Conservation (phyloP, 345 rosid species). For the Ailanthus altissimus region DNA sequence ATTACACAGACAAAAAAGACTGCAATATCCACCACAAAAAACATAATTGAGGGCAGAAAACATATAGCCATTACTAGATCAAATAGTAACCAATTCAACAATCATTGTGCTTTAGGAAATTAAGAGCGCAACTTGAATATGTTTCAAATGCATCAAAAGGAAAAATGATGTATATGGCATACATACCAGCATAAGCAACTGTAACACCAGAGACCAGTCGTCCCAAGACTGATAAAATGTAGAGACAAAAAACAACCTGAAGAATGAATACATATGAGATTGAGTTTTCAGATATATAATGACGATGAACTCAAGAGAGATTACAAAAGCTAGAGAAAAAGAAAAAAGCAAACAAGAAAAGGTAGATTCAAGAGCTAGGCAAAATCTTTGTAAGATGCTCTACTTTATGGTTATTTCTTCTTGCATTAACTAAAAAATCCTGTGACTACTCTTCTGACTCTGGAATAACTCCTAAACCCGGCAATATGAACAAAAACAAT, state of each 20-base stretch:
- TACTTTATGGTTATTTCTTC: no score
- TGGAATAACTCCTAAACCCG: not conserved
- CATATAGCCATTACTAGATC: not conserved
- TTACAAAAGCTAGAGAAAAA: not conserved
- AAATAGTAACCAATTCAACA: slow-evolving; percentile 10
- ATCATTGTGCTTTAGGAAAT: slow-evolving; percentile 3
- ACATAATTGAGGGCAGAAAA: not conserved
- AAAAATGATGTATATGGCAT: slow-evolving; percentile 15
- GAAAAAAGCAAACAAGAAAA: not conserved
- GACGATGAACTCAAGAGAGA: not conserved
- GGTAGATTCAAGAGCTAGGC: not conserved
- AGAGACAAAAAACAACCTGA: slow-evolving; percentile 83
- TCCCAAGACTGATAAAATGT: slow-evolving; percentile 70
- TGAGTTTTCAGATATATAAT: not conserved
- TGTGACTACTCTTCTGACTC: not conserved
- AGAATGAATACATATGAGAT: slow-evolving; percentile 15
- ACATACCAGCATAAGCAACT: slow-evolving; percentile 90
- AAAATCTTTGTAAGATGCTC: slow-evolving; percentile 1
- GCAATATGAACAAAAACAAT: not conserved
- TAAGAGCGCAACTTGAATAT: not conserved
- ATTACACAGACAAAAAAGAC: not conserved
- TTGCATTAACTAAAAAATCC: not conserved
- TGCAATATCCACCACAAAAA: not conserved
- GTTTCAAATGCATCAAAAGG: not conserved
- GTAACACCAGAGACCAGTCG: slow-evolving; percentile 83